These are phyloP conservation scores for Acanthamoeba triangularis DNA, from an alignment of 208 protist species.

Conservation along the genomic window DNA sequence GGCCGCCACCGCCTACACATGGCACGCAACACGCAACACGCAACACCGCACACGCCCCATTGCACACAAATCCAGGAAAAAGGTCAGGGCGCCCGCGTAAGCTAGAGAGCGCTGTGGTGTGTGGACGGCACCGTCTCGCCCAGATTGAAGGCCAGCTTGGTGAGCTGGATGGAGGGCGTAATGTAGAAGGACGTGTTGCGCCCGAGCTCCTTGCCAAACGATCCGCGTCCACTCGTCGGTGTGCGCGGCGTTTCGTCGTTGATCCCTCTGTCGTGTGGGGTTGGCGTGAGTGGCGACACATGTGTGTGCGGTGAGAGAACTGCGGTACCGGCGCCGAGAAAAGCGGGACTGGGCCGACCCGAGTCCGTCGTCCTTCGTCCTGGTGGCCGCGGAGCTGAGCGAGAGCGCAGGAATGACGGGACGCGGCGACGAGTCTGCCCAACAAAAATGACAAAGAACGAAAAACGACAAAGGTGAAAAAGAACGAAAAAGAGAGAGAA, in stretches of 20 bases:
- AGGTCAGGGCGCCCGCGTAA: too few relatives aligned
- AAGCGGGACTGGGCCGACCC: slow-evolving; percentile 49
- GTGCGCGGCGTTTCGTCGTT: slow-evolving; percentile 32
- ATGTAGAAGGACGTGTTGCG: slow-evolving; percentile 66
- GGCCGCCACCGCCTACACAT: slow-evolving; percentile 16
- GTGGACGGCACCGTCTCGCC: slow-evolving; percentile 20
- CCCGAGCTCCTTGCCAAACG: slow-evolving; percentile 23
- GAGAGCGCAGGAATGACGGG: slow-evolving; percentile 52
- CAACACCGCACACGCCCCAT: neutral
- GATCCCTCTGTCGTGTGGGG: neutral
- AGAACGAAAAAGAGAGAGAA: neutral
- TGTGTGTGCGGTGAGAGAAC: neutral
- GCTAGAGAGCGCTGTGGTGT: neutral
- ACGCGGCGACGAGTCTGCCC: slow-evolving; percentile 22
- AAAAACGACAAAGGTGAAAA: neutral
- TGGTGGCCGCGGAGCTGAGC: neutral
- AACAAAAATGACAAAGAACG: neutral
- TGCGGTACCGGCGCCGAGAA: neutral
- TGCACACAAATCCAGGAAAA: neutral
- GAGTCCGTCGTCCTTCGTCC: slow-evolving; percentile 14
- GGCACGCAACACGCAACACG: too few relatives aligned
- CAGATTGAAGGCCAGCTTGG: slow-evolving; percentile 73
- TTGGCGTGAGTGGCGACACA: too few relatives aligned
- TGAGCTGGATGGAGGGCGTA: slow-evolving; percentile 51
- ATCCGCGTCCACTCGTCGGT: neutral